Evolutionary conservation across 2,329 filamentous ascomycete species (phyloP), one percentile per base, ranked within the genome.

Genomic region (Sporothrix schenckii): DNA sequence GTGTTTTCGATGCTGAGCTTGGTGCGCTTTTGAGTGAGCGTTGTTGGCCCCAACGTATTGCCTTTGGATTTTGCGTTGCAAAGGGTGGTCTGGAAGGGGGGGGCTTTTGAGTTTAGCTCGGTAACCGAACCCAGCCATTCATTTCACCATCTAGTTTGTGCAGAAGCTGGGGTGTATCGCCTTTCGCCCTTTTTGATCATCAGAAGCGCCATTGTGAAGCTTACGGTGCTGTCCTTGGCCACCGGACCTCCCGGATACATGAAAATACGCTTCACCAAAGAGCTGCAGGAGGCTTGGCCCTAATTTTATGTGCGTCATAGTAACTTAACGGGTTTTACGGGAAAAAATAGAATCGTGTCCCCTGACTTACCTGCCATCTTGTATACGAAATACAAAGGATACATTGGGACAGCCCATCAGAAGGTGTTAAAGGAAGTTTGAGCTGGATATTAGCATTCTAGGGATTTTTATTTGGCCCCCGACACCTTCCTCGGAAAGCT

Each of bases 161-260:
- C 58, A 34, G 19, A 61, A 44, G 58, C 39, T 47, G 58, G 58
- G 54, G 19, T 58, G 39, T 58, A 19, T 34, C 30, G 39, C 30
- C 27, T 54, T 58, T n/a, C 34, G 54, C 19, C 10, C 4, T 6
- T 2, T 30, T 49, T 30, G 24, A 50, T 50, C 44, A 16, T 3
- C 24, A 9, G 21, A 47, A 27, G 39, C n/a, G 60, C 21, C 30
- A n/a, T 47, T 27, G 60, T 49, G 60, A 39, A 21, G 58, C 58
- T 16, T 10, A 21, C 21, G 3, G 30, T 41, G 58, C 58, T 34
- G 34, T 34, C 34, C 34, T 63, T 47, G 39, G 58, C 27, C 34
- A 11, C 50, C 66, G 66, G 66, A 27, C 52, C 50, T 56, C 41
- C 39, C 50, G 66, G 66, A 68, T 68, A 41, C 54, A 27, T 30